phyloP scores from a whole-genome alignment of 768 basidiomycete species.

The Leucosporidium creatinivorum region DNA sequence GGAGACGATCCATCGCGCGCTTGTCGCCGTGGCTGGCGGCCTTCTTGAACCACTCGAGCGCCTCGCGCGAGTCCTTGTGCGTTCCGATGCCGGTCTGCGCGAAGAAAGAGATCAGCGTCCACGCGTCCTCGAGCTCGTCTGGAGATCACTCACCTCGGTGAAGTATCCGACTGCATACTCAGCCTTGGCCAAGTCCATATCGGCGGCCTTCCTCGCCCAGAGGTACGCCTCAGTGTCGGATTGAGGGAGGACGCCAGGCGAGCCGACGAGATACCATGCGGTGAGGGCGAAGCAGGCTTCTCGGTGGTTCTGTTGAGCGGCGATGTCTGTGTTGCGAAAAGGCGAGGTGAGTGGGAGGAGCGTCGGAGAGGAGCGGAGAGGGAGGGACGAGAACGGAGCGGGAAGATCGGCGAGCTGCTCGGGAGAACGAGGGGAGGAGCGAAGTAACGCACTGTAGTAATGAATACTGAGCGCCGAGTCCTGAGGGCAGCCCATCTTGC shows the following conservation, averaged over 20 bases:
- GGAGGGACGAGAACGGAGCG: not conserved
- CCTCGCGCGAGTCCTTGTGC: slow-evolving; percentile 58
- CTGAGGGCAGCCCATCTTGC: slow-evolving; percentile 95
- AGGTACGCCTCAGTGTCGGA: slow-evolving; percentile 97
- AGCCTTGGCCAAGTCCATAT: slow-evolving; percentile 83
- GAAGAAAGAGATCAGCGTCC: not conserved
- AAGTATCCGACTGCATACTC: slow-evolving; percentile 99
- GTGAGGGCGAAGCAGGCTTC: slow-evolving; percentile 97
- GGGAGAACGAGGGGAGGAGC: not conserved
- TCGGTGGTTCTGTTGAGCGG: slow-evolving; percentile 91
- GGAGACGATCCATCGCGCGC: slow-evolving; percentile 74
- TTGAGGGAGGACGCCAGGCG: slow-evolving; percentile 92
- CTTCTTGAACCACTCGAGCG: slow-evolving; percentile 73
- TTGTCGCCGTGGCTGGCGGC: slow-evolving; percentile 91
- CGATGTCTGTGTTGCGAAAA: slow-evolving; percentile 67
- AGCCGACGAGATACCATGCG: slow-evolving; percentile 98
- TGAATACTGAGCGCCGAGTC: slow-evolving; percentile 96
- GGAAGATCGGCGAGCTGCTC: not conserved
- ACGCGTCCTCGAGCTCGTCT: not conserved
- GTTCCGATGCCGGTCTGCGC: slow-evolving; percentile 74
- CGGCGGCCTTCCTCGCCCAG: slow-evolving; percentile 94
- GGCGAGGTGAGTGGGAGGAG: not conserved
- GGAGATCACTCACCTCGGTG: slow-evolving; percentile 53
- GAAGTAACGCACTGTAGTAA: slow-evolving; percentile 56
- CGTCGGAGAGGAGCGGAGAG: not conserved